A percentile compares a stretch with the other conserved stretches of the same genome.
phyloP scores from a whole-genome alignment of 345 rosid genomes.

The Odontarrhena argentea region DNA sequence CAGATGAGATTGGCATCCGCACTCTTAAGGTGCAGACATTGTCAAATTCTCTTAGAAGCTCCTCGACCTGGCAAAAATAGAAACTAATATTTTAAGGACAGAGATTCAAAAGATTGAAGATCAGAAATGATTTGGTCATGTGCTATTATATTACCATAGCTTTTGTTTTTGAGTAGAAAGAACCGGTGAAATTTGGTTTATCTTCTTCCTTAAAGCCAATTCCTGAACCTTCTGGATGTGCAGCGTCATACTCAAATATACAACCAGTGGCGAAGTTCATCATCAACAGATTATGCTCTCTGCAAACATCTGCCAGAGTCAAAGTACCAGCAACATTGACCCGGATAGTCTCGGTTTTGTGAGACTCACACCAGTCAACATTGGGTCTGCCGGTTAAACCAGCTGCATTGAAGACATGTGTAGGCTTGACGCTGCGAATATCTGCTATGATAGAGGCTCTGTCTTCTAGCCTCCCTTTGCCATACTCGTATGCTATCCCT shows the following conservation, averaged over 20 bases:
- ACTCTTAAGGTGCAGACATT: slow-evolving; percentile 92
- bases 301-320: slow-evolving; percentile 81
- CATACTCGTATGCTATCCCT: slow-evolving; percentile 72
- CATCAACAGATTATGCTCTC: slow-evolving; percentile 73
- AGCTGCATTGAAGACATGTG: slow-evolving; percentile 89
- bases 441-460: slow-evolving; percentile 70
- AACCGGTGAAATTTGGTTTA: slow-evolving; percentile 75
- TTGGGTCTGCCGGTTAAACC: slow-evolving; percentile 95
- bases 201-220: slow-evolving; percentile 84
- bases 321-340: slow-evolving; percentile 83
- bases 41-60: slow-evolving; percentile 81
- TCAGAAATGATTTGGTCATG: slow-evolving; percentile 2
- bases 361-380: slow-evolving; percentile 97
- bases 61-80: slow-evolving; percentile 67
- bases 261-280: slow-evolving; percentile 91
- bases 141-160: slow-evolving; percentile 58
- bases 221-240: slow-evolving; percentile 80
- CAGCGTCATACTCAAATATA: slow-evolving; percentile 84
- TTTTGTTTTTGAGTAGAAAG: slow-evolving; percentile 85
- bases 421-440: slow-evolving; percentile 67
- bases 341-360: slow-evolving; percentile 85
- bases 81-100: slow-evolving; percentile 7
- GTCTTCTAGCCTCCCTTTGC: slow-evolving; percentile 83
- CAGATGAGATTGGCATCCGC: slow-evolving; percentile 93
- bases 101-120: slow-evolving; percentile 4